Evolutionary conservation across 768 basidiomycete genomes (phyloP).

Genomic region (Lactarius vividus): DNA sequence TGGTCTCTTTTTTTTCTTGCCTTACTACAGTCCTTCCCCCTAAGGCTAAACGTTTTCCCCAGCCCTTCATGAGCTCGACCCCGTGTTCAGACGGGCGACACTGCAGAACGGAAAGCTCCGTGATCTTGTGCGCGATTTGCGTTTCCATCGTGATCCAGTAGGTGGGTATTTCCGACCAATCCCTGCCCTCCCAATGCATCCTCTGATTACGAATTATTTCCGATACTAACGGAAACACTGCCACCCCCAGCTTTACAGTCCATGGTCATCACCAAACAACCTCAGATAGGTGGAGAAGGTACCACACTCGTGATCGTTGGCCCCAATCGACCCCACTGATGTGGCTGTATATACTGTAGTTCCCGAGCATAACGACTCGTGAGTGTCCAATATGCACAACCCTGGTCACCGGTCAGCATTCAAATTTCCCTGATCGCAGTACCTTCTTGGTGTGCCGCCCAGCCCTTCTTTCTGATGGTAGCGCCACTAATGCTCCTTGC

Average conservation of each 20-base stretch:
- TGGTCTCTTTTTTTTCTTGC: constrained; percentile 42
- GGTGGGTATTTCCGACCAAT: constrained; percentile 43
- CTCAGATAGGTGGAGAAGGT: constrained; percentile 92
- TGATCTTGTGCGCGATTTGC: constrained; percentile 69
- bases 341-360: constrained; percentile 44
- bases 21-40: background rate
- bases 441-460: constrained; percentile 63
- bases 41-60: constrained; percentile 7
- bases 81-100: constrained; percentile 73
- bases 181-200: background rate
- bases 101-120: constrained; percentile 74
- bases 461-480: background rate
- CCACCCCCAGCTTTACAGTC: constrained; percentile 69
- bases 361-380: constrained; percentile 92
- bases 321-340: background rate
- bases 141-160: constrained; percentile 81
- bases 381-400: constrained; percentile 34
- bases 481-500: background rate
- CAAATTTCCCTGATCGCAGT: constrained; percentile 36
- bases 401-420: background rate
- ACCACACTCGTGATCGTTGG: constrained; percentile 12
- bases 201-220: constrained; percentile 15
- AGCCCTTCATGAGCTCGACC: constrained; percentile 87
- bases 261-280: constrained; percentile 96
- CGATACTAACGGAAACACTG: constrained; percentile 13